phyloP scores from a whole-genome alignment of 2,329 filamentous ascomycete genomes.

The Thermomyces lanuginosus region DNA sequence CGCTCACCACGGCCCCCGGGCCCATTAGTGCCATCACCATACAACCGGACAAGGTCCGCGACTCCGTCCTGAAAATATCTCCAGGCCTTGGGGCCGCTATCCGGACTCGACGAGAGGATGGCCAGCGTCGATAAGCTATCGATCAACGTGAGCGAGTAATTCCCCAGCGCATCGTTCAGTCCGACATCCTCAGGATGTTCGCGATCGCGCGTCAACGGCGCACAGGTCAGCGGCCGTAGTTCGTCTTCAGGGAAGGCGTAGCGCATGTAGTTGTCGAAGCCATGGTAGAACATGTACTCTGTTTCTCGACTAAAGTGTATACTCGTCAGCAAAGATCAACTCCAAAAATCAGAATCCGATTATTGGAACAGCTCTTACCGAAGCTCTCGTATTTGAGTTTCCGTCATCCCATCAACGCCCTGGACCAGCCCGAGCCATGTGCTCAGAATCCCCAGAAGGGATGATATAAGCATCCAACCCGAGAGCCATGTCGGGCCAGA shows the following conservation, averaged over 20 bases:
- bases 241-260: slow-evolving; percentile 94
- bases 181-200: slow-evolving; percentile 65
- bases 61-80: slow-evolving; percentile 67
- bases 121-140: slow-evolving; percentile 90
- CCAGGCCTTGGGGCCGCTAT: slow-evolving; percentile 45
- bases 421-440: too few relatives aligned
- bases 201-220: slow-evolving; percentile 67
- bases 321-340: neutral
- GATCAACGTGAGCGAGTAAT: slow-evolving; percentile 90
- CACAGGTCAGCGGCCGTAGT: slow-evolving; percentile 72
- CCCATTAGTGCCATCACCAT: slow-evolving; percentile 66
- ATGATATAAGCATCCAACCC: too few relatives aligned
- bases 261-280: slow-evolving; percentile 85
- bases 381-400: slow-evolving; percentile 19
- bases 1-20: slow-evolving; percentile 53
- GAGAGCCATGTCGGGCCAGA: too few relatives aligned
- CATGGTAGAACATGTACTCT: slow-evolving; percentile 81
- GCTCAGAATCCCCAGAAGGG: too few relatives aligned
- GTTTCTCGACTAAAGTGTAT: slow-evolving; percentile 12
- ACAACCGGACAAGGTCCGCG: slow-evolving; percentile 57
- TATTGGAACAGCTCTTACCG: slow-evolving; percentile 11
- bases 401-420: slow-evolving; percentile 23
- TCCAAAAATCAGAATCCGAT: neutral
- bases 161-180: slow-evolving; percentile 87
- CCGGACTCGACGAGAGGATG: slow-evolving; percentile 56